Evolutionary conservation across 352 stramenopile species (phyloP).

Genomic region (Pythium folliculosum): DNA sequence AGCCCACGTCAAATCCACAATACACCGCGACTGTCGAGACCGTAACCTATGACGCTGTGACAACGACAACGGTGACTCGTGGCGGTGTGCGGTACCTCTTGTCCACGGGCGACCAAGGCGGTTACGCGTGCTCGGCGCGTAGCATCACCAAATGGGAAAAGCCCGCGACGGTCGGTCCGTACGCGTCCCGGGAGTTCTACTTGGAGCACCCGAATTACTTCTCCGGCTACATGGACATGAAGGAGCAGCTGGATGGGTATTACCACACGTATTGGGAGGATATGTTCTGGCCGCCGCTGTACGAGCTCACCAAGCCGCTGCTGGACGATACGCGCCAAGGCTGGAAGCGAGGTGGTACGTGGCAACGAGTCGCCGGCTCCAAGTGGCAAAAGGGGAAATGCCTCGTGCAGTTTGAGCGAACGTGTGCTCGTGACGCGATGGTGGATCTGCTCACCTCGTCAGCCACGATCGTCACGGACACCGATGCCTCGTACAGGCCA

Average conservation of each 20-base stretch:
- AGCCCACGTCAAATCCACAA: conserved; percentile 66
- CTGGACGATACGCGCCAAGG: conserved; percentile 93
- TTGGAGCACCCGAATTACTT: conserved; percentile 97
- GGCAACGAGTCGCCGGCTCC: conserved; percentile 52
- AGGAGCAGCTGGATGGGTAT: conserved; percentile 70
- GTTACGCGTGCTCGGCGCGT: conserved; percentile 94
- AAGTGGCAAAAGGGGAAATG: conserved; percentile 94
- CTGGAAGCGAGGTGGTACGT: conserved; percentile 87
- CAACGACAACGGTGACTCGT: conserved; percentile 34
- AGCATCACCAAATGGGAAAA: conserved; percentile 96
- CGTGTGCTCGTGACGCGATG: conserved; percentile 30
- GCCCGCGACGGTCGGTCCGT: conserved; percentile 42
- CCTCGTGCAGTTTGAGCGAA: conserved; percentile 91
- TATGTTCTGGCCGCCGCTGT: conserved; percentile 92
- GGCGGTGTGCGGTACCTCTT: conserved; percentile 64
- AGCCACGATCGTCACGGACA: conserved; percentile 83
- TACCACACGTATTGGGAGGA: conserved; percentile 88
- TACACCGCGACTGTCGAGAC: conserved; percentile 58
- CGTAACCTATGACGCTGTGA: conserved; percentile 52
- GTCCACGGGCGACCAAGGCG: conserved; percentile 65
- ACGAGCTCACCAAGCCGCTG: conserved; percentile 76
- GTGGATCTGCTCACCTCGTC: conserved; percentile 36
- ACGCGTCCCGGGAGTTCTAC: conserved; percentile 69
- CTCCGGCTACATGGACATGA: conserved; percentile 94
- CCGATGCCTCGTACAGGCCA: conserved; percentile 90